phyloP scores from a whole-genome alignment of 1,284 basidiomycete species.

The Puccinia coronata region DNA sequence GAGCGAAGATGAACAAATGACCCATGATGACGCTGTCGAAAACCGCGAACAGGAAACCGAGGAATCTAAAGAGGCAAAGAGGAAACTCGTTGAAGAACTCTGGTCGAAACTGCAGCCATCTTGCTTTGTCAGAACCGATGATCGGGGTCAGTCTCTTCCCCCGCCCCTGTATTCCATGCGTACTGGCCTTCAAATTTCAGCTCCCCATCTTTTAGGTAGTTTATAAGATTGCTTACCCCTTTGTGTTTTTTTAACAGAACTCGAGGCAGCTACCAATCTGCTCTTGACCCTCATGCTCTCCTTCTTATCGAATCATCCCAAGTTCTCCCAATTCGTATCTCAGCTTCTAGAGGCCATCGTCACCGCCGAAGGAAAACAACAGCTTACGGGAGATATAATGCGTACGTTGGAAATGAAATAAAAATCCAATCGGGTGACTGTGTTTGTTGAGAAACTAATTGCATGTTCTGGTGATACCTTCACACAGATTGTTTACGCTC shows the following conservation, averaged over 20 bases:
- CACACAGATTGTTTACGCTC: constrained; percentile 35
- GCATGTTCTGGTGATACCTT: background rate
- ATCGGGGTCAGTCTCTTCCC: constrained; percentile 30
- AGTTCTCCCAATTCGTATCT: constrained; percentile 16
- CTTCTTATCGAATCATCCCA: constrained; percentile 9
- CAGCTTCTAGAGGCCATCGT: constrained; percentile 43
- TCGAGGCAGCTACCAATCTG: constrained; percentile 46
- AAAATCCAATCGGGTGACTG: background rate
- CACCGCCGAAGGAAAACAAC: constrained; percentile 43
- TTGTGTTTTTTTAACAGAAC: too few species aligned
- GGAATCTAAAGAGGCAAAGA: constrained; percentile 36
- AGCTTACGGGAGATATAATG: constrained; percentile 46
- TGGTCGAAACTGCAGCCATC: constrained; percentile 39
- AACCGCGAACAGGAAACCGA: constrained; percentile 34
- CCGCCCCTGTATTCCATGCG: background rate
- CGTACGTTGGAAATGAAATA: constrained; percentile 18
- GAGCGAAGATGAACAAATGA: background rate
- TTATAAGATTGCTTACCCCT: background rate
- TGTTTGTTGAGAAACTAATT: too few species aligned
- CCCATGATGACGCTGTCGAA: constrained; percentile 6
- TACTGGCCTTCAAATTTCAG: background rate
- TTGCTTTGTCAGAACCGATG: constrained; percentile 47
- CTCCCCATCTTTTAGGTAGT: background rate
- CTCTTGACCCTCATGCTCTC: constrained; percentile 44
- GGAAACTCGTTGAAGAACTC: constrained; percentile 33